Percentiles rank a stretch among this genome's conserved stretches.
Conservation (phyloP, 169 alveolate genomes). For the Eimeria acervulina region DNA sequence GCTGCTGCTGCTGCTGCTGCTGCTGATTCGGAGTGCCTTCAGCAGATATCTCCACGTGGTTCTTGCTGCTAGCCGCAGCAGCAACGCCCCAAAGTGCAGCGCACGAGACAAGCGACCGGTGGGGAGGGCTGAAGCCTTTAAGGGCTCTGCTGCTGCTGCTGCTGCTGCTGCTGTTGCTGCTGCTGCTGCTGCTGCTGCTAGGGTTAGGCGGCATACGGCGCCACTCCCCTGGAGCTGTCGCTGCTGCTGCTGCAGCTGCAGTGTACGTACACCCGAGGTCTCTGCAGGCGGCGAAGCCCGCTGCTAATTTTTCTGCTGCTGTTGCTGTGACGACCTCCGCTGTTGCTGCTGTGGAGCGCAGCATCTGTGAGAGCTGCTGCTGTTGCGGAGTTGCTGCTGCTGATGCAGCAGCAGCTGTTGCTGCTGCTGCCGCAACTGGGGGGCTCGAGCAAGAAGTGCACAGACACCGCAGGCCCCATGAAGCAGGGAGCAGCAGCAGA, state of each 20-base stretch:
- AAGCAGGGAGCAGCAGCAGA: too few relatives aligned
- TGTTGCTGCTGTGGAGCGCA: background rate
- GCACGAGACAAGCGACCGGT: constrained; percentile 22
- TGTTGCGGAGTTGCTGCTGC: too few relatives aligned
- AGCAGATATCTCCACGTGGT: background rate
- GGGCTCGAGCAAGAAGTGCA: too few relatives aligned
- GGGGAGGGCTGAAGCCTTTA: constrained; percentile 9
- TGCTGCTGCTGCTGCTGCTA: constrained; percentile 46
- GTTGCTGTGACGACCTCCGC: background rate
- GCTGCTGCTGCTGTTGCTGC: constrained; percentile 47
- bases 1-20: constrained; percentile 65
- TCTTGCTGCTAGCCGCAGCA: background rate
- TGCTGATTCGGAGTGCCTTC: background rate
- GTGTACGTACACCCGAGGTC: too few relatives aligned
- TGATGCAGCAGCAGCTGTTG: too few relatives aligned
- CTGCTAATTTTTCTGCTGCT: too few relatives aligned
- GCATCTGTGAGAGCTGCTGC: background rate
- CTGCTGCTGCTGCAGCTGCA: too few relatives aligned
- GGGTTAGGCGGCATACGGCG: too few relatives aligned
- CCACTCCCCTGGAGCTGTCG: too few relatives aligned
- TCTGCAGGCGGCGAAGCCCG: too few relatives aligned
- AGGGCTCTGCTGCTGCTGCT: constrained; percentile 31
- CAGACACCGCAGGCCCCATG: too few relatives aligned
- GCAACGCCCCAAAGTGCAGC: constrained; percentile 22
- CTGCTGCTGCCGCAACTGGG: too few relatives aligned